These are phyloP conservation scores for Neopestalotiopsis clavispora DNA, from an alignment of 2,329 filamentous ascomycete species.

Conservation along the genomic window DNA sequence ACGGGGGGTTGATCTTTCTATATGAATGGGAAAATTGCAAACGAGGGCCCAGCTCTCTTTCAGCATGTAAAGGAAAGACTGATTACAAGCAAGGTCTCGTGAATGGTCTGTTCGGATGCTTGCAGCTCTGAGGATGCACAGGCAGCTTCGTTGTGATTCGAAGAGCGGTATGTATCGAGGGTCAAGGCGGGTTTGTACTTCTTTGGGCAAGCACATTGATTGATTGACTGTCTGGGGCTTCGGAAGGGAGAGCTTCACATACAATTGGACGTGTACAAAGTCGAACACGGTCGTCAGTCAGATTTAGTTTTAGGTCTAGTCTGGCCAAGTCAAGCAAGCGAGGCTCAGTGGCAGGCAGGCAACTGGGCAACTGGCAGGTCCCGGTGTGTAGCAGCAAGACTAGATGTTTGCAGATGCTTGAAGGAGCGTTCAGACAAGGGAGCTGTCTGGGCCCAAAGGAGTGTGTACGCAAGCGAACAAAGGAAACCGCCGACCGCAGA, in stretches of 20 bases:
- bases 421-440: slow-evolving; percentile 33
- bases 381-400: slow-evolving; percentile 27
- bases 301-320: slow-evolving; percentile 8
- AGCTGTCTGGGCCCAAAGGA: slow-evolving; percentile 23
- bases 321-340: not conserved
- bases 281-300: slow-evolving; percentile 30
- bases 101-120: slow-evolving; percentile 24
- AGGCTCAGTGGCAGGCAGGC: not conserved
- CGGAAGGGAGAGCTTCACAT: slow-evolving; percentile 29
- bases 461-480: slow-evolving; percentile 28
- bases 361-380: slow-evolving; percentile 27
- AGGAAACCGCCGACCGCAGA: slow-evolving; percentile 26
- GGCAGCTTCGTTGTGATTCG: slow-evolving; percentile 29
- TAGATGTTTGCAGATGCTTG: slow-evolving; percentile 35
- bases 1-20: slow-evolving; percentile 7
- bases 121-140: slow-evolving; percentile 28
- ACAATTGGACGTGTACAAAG: slow-evolving; percentile 21
- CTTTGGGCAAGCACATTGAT: slow-evolving; percentile 27
- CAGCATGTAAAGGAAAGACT: not conserved
- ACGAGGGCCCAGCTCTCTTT: slow-evolving; percentile 13
- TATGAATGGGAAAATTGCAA: slow-evolving; percentile 13
- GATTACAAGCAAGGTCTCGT: slow-evolving; percentile 27
- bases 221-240: slow-evolving; percentile 15
- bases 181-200: slow-evolving; percentile 27
- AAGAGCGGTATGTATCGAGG: slow-evolving; percentile 27